Evolutionary conservation across 2,329 filamentous ascomycete genomes (phyloP).

Genomic region (Fonsecaea pugnacius): DNA sequence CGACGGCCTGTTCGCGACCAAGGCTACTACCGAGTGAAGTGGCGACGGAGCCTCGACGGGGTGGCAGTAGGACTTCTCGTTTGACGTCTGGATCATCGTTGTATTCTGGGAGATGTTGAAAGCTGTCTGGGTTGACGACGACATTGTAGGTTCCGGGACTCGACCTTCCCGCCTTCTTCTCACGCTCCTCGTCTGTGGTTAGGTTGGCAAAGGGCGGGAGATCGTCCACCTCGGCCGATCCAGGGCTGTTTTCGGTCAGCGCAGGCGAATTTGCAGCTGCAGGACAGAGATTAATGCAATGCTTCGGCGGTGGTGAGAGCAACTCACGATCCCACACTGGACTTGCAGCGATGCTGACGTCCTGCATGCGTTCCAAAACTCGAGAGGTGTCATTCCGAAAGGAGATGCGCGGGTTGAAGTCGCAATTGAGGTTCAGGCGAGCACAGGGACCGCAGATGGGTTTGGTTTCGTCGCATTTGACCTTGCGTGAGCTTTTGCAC

Average conservation of each 20-base stretch:
- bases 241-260: constrained; percentile 39
- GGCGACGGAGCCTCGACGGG: constrained; percentile 38
- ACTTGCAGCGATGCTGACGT: constrained; percentile 57
- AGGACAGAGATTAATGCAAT: constrained; percentile 18
- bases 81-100: constrained; percentile 44
- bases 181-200: constrained; percentile 62
- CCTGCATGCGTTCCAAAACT: constrained; percentile 57
- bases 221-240: constrained; percentile 48
- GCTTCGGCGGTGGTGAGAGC: constrained; percentile 25
- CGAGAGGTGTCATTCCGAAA: constrained; percentile 60
- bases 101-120: constrained; percentile 58
- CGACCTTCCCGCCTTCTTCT: constrained; percentile 58
- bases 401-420: constrained; percentile 62
- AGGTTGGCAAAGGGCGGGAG: constrained; percentile 60
- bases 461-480: constrained; percentile 62
- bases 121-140: constrained; percentile 60
- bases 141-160: constrained; percentile 61
- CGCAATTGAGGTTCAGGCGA: constrained; percentile 60
- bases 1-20: constrained; percentile 39
- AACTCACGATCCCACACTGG: constrained; percentile 61
- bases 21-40: constrained; percentile 40
- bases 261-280: constrained; percentile 40
- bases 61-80: constrained; percentile 35
- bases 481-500: constrained; percentile 38
- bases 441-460: constrained; percentile 62